phyloP scores from a whole-genome alignment of 257 asterid species.

The Cordia subcordata region DNA sequence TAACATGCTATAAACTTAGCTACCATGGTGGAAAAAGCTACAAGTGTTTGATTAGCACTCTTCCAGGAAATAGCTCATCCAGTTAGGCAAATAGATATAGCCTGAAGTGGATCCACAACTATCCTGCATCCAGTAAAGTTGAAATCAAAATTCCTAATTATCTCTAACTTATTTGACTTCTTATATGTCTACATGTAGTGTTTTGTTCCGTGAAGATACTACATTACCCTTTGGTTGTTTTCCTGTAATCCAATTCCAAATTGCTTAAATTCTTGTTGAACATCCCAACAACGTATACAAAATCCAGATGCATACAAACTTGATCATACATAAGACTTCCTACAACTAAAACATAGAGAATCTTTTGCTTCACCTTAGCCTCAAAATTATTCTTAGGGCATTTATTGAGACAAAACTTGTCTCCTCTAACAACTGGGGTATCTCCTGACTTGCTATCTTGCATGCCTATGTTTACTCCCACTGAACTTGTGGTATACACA shows the following conservation, averaged over 20 bases:
- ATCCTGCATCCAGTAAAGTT: neutral
- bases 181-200: neutral
- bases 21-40: neutral
- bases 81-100: neutral
- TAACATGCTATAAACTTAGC: neutral
- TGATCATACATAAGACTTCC: conserved; percentile 4
- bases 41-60: neutral
- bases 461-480: conserved; percentile 2
- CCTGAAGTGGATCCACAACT: neutral
- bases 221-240: neutral
- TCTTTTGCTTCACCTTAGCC: neutral
- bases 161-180: neutral
- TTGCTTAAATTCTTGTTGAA: too few species aligned
- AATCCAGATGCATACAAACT: conserved; percentile 2
- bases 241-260: neutral
- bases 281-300: neutral
- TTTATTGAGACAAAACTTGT: neutral
- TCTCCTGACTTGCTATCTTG: neutral
- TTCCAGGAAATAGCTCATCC: neutral
- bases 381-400: neutral
- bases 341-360: conserved; percentile 1
- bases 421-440: neutral
- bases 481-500: neutral
- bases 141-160: neutral
- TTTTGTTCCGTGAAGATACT: neutral